Conservation (phyloP, 495 filamentous ascomycete species). For the Bryoglossum gracile region DNA sequence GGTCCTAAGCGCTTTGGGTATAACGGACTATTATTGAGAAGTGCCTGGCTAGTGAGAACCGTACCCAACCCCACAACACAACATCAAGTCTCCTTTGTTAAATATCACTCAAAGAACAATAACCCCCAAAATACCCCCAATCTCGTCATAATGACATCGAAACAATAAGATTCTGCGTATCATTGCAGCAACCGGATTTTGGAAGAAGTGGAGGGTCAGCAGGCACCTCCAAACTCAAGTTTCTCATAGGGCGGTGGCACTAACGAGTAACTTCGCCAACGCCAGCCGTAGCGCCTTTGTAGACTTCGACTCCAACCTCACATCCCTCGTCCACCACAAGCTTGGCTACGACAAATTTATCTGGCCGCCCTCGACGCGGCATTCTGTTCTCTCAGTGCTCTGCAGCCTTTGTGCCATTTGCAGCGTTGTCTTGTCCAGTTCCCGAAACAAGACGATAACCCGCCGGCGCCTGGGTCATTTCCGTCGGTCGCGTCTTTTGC, state of each 20-base stretch:
- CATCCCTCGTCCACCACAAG: neutral
- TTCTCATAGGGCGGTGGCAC: neutral
- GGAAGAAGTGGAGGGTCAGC: conserved; percentile 10
- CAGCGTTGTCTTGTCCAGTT: neutral
- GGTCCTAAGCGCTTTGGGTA: too few species aligned
- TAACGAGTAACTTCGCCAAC: neutral
- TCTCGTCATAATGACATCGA: too few species aligned
- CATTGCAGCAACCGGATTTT: neutral
- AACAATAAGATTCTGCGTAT: neutral
- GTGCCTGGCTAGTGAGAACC: too few species aligned
- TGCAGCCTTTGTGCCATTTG: too few species aligned
- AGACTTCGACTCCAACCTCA: neutral
- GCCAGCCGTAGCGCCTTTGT: neutral
- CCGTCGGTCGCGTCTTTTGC: conserved; percentile 20
- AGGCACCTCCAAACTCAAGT: conserved; percentile 8
- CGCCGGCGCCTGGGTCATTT: conserved; percentile 8
- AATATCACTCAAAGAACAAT: too few species aligned
- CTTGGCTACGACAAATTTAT: conserved; percentile 7
- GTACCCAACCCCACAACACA: too few species aligned
- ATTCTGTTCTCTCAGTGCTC: neutral
- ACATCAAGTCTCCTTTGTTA: too few species aligned
- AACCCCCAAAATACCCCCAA: too few species aligned
- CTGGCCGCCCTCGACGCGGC: conserved; percentile 10
- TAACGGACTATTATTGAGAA: too few species aligned
- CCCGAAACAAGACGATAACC: too few species aligned